Base-by-base conservation (phyloP, 495 filamentous ascomycete species). In the Melanomma pulvis-pyrius region DNA sequence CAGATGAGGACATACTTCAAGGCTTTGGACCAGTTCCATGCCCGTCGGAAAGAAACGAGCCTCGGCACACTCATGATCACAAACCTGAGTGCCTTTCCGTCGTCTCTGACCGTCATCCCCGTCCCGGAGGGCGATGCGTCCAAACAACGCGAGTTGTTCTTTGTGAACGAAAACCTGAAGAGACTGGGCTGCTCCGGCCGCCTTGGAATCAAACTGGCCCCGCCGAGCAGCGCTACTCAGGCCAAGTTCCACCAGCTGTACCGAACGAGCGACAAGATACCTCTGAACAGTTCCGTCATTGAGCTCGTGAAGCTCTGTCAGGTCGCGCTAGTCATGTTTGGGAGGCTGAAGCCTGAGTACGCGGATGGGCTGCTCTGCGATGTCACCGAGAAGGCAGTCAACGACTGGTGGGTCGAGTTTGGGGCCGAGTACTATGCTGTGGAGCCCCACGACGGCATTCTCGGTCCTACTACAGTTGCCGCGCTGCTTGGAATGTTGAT, bases 371-470 rank as follows among this genome's bases (percentile, higher is more conserved):
- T 97, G 29, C 83, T 98, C 13, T 98, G 94, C 71, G 94, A 98
- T 78, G 79, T 93, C 17, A 98, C 94, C 0, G 94, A 98, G 72
- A 87, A 83, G 61, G 91, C 92, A 2, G 87, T 98, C 71, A 88
- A 87, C 67, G 90, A 97, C 76, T 98, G 96, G 94, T 98, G 94
- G 94, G 87, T 88, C 1, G 92, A 97, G 69, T 88, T 97, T 47
- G 94, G 96, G 3, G 89, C 88, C 0, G 92, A 97, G 50, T 83
- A 91, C 63, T 96, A 92, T 78, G 96, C 91, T 60, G 81, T 91
- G 22, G 96, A 98, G 76, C 96, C 94, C 1, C 90, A 87, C 22
- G 96, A 98, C 76, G 93, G 92, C 13, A 90, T 92, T 29, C 78
- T 98, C 7, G 94, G 94, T 0, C 93, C 94, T 2, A 97, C 93